These are phyloP conservation scores for Rosa hybrid DNA, from an alignment of 331 rosid species.

Conservation along the genomic window DNA sequence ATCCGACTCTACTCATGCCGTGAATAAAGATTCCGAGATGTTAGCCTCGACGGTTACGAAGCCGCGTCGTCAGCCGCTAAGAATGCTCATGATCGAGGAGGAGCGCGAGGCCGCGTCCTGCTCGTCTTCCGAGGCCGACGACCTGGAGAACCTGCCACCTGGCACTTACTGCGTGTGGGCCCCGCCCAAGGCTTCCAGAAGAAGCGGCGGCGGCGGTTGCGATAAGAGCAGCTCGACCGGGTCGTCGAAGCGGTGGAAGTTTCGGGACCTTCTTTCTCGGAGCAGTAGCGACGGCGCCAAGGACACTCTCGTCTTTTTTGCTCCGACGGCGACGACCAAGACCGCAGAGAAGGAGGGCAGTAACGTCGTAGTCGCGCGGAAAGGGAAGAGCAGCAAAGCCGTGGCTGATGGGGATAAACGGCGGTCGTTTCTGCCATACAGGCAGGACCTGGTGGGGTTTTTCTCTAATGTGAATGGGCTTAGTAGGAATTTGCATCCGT, in stretches of 20 bases:
- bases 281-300: constrained; percentile 49
- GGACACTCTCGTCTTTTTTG: constrained; percentile 25
- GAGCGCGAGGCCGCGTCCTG: constrained; percentile 51
- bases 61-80: constrained; percentile 51
- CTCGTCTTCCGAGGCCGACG: constrained; percentile 61
- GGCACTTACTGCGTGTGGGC: constrained; percentile 71
- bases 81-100: constrained; percentile 76
- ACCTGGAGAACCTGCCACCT: constrained; percentile 38
- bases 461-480: constrained; percentile 46
- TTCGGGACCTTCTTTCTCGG: constrained; percentile 50
- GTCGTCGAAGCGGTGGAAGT: constrained; percentile 70
- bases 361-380: not conserved
- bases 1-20: not conserved
- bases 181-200: constrained; percentile 30
- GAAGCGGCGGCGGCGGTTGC: constrained; percentile 10
- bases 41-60: constrained; percentile 5
- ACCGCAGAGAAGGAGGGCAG: constrained; percentile 5
- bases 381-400: not conserved
- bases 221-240: constrained; percentile 55
- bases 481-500: constrained; percentile 54
- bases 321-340: constrained; percentile 14
- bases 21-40: not conserved
- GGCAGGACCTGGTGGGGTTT: constrained; percentile 52
- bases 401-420: constrained; percentile 36
- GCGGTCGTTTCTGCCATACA: constrained; percentile 43